Evolutionary conservation across 176 grass and related monocot species (phyloP), one percentile per base, ranked within the genome.

Genomic region (Alopecurus myosuroides): DNA sequence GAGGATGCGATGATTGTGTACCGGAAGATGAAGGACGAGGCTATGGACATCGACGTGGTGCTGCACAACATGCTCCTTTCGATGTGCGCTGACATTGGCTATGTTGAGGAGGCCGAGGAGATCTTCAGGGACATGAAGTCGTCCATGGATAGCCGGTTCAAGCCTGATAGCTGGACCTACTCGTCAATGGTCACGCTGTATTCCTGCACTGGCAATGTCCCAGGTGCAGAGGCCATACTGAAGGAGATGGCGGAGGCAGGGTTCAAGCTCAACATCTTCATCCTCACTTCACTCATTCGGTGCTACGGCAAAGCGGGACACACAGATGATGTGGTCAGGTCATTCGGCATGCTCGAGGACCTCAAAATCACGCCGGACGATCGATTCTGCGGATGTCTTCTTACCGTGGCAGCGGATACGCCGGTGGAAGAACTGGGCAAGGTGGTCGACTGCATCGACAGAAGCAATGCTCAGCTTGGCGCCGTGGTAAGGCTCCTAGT

Each of bases 21-120:
- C 77, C 87, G 64, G 70, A 28, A 48, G 82, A 90, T 94, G 89
- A 98, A 87, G 52, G 85, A 90, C 4, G 77, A 82, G 53, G 77
- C 13, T 30, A 81, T 92, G 77, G 77, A 83, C 87, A 77, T 90
- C 10, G 88, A 91, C 23, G 84, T 92, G 7, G 53, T 92, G 67
- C 29, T 87, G 1, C 91, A 90, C 87, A 95, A 98, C 76, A 92
- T 88, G 85, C 90, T 98, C 50, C 72, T 98, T n/a, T 82, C 97
- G 6, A 95, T 98, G 97, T 94, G 93, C 19, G 91, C 97, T 1
- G 97, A 96, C 86, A 86, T 98, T 52, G 97, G 97, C 58, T 92
- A 86, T 7, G 42, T 90, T 5, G 87, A 92, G 4, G 93, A 98
- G 71, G 93, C 91, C 5, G 91, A 88, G 74, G 83, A 94, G 64